Evolutionary conservation across 1,139 yeast species (phyloP).

Genomic region (Suhomyces taliae): DNA sequence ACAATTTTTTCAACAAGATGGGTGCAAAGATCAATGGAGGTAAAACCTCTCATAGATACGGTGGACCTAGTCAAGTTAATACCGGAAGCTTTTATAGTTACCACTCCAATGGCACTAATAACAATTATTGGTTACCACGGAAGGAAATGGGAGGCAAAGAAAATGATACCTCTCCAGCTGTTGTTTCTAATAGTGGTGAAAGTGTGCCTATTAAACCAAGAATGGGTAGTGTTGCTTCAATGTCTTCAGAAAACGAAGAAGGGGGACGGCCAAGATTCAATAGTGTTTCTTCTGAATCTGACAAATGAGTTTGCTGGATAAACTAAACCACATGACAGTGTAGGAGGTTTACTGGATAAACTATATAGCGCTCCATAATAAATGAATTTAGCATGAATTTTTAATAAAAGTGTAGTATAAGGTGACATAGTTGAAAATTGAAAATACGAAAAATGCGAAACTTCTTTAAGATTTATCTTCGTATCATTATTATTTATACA

Average conservation of each 20-base stretch:
- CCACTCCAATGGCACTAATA: slow-evolving; percentile 37
- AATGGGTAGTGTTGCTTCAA: slow-evolving; percentile 23
- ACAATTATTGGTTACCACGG: slow-evolving; percentile 42
- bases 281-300: slow-evolving; percentile 15
- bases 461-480: no score
- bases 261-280: slow-evolving; percentile 17
- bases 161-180: slow-evolving; percentile 3
- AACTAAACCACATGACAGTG: not conserved
- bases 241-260: slow-evolving; percentile 13
- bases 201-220: slow-evolving; percentile 15
- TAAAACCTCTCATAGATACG: slow-evolving; percentile 31
- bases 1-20: slow-evolving; percentile 37
- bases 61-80: slow-evolving; percentile 36
- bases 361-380: not conserved
- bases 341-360: not conserved
- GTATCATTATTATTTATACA: no score
- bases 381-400: not conserved
- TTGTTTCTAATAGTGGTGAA: not conserved
- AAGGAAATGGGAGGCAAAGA: slow-evolving; percentile 5
- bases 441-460: no score
- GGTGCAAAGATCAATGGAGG: slow-evolving; percentile 37
- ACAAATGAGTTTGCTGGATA: not conserved
- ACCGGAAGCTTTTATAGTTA: slow-evolving; percentile 40
- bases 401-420: not conserved
- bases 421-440: no score